Evolutionary conservation across 108 stramenopile genomes (phyloP), one percentile per base, ranked within the genome.

Genomic region (Pseudonitzschia multistriata): DNA sequence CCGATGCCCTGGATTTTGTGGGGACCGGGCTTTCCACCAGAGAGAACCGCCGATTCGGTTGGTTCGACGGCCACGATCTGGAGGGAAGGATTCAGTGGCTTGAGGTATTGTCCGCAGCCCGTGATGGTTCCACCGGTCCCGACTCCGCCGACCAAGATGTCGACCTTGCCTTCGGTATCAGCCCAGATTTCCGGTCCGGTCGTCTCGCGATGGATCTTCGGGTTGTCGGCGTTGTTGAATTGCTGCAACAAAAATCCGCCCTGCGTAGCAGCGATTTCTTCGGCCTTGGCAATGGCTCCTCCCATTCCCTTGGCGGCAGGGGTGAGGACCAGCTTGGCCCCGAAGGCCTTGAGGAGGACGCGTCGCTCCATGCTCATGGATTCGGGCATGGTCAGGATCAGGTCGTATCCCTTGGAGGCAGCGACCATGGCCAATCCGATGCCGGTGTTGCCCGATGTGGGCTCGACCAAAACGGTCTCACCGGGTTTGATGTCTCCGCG

Each of bases 381-480:
- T 70, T 98, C 97, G 10, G 96, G 97, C 94, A 98, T 94, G 73
- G 95, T 91, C n/a, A 98, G 70, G 24, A 92, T 85, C 64, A 90
- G 84, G 29, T 81, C 72, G 72, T 92, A 96, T 47, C 96, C 85
- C 37, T 86, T 77, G 53, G 85, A 83, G 42, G 91, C 84, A 49
- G 91, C 92, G 31, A 93, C 77, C 65, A 88, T 89, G 34, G 97
- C 97, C 24, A 98, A 70, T 33, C 88, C 89, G 59, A 98, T 98
- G 4, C 97, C 97, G 19, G 97, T 98, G 65, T 93, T 95, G n/a
- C 97, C 97, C 6, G 84, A 86, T 3, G 83, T 90, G 19, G 89
- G 89, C 74, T 90, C 89, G 27, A 90, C 85, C 36, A 90, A 62
- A 0, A 80, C 66, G 40, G 84, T 87, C 76, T 82, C 81, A 37